Evolutionary conservation across 768 basidiomycete genomes (phyloP), one percentile per base, ranked within the genome.

Genomic region (Xerocomellus dryophilus): DNA sequence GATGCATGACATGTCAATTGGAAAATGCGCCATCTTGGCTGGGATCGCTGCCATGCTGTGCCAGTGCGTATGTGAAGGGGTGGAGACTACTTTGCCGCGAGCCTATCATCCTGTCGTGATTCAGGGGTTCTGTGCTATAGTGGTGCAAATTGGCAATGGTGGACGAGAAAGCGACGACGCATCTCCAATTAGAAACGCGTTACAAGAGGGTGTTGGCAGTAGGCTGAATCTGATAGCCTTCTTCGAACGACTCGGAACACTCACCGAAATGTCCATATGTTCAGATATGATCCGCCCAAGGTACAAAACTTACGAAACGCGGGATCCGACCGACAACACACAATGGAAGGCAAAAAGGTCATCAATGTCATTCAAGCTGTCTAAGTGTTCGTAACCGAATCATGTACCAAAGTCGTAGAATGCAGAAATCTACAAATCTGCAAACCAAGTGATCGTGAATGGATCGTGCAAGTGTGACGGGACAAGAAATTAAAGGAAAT

Each of bases 361-460:
- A 59, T 68, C 59, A 54, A 48, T 43, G 32, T 58, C 69, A 69
- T 66, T 66, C 40, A 47, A 56, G 32, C 14, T 1, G 4, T 60
- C 53, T 61, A 57, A 38, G 50, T 27, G 42, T 49, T 58, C 65
- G 66, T 69, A 66, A 62, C 40, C 41, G 64, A 51, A 43, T 54
- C 65, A 47, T 65, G 53, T 57, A 59, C 43, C 47, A 56, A 58
- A 59, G 51, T 63, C 67, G 47, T 66, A 47, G 60, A 50, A 53
- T 53, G 70, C 68, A 69, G 66, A 70, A 64, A 62, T 61, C 66
- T 70, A 64, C 43, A 70, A 70, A 61, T 71, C 66, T 65, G 67
- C 65, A 52, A 45, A 49, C 43, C 25, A 40, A 47, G 10, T 43
- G 36, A 43, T 57, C 57, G 49, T 61, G 5, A 58, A 57, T 46